Evolutionary conservation across 352 stramenopile species (phyloP).

Genomic region (Pythium sukuiense): DNA sequence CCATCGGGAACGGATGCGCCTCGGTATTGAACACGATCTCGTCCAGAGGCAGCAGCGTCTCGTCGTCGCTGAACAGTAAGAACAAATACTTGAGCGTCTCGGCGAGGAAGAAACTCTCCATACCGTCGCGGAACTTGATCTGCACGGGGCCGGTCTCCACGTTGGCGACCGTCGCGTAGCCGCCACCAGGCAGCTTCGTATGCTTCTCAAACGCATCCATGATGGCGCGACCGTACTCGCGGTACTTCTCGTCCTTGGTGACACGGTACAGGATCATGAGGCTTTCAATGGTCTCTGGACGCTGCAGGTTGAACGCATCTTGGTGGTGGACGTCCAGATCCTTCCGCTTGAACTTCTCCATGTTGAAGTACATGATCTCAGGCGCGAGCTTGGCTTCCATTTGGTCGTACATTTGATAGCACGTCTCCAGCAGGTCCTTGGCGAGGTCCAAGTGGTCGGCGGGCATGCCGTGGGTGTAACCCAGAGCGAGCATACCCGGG

Average conservation of each 20-base stretch:
- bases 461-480: constrained; percentile 69
- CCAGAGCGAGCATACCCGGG: constrained; percentile 84
- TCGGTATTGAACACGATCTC: constrained; percentile 91
- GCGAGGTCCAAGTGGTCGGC: constrained; percentile 68
- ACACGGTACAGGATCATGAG: constrained; percentile 91
- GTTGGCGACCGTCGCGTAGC: constrained; percentile 65
- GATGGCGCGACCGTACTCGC: constrained; percentile 82
- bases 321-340: constrained; percentile 55
- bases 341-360: constrained; percentile 39
- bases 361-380: constrained; percentile 85
- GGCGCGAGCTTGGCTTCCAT: constrained; percentile 84
- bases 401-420: constrained; percentile 85
- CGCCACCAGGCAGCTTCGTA: constrained; percentile 56
- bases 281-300: constrained; percentile 91
- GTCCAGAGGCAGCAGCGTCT: constrained; percentile 70
- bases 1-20: constrained; percentile 80
- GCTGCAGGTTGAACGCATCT: constrained; percentile 84
- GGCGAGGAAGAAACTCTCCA: constrained; percentile 92
- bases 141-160: constrained; percentile 47
- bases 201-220: constrained; percentile 86
- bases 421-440: constrained; percentile 79
- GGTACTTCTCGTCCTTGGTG: constrained; percentile 88
- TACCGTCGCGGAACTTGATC: constrained; percentile 63
- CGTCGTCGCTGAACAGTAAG: constrained; percentile 86
- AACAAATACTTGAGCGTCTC: constrained; percentile 96